Conservation (phyloP, 2,329 filamentous ascomycete genomes). For the Alternaria novae-zelandiae region DNA sequence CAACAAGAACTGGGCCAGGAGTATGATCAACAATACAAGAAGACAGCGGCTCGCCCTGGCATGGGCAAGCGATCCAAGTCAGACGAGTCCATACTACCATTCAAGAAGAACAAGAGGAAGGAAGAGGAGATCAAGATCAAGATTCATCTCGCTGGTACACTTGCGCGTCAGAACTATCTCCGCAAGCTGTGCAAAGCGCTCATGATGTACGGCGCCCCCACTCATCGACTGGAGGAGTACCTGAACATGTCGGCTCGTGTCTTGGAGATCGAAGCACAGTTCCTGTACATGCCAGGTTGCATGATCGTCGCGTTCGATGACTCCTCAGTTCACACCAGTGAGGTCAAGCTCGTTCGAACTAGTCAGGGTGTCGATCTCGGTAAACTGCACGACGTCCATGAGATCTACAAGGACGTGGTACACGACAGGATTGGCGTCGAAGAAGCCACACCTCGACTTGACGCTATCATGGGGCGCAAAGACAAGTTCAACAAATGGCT, state of each 20-base stretch:
- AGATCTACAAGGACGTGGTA: slow-evolving; percentile 82
- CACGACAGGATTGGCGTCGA: slow-evolving; percentile 77
- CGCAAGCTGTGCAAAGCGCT: slow-evolving; percentile 83
- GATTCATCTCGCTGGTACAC: slow-evolving; percentile 69
- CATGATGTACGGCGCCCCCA: slow-evolving; percentile 90
- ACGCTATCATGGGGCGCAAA: slow-evolving; percentile 65
- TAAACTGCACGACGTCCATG: slow-evolving; percentile 74
- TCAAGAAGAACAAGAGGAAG: slow-evolving; percentile 45
- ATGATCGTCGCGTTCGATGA: slow-evolving; percentile 95
- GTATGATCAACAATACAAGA: slow-evolving; percentile 50
- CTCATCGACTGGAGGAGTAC: slow-evolving; percentile 89
- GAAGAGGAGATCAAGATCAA: slow-evolving; percentile 65
- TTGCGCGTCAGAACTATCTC: slow-evolving; percentile 82
- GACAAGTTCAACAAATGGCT: slow-evolving; percentile 59
- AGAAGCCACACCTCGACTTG: slow-evolving; percentile 68
- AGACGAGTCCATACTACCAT: slow-evolving; percentile 46
- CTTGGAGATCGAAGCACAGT: slow-evolving; percentile 86
- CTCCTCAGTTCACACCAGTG: slow-evolving; percentile 73
- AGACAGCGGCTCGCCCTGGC: slow-evolving; percentile 36
- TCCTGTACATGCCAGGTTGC: slow-evolving; percentile 86
- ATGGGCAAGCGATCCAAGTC: slow-evolving; percentile 47
- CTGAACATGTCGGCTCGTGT: slow-evolving; percentile 90
- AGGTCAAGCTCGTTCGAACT: slow-evolving; percentile 75
- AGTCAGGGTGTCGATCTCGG: slow-evolving; percentile 75
- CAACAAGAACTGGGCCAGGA: slow-evolving; percentile 52